Evolutionary conservation across 2,329 filamentous ascomycete genomes (phyloP), one percentile per base, ranked within the genome.

Genomic region (Hirsutella rhossiliensis): DNA sequence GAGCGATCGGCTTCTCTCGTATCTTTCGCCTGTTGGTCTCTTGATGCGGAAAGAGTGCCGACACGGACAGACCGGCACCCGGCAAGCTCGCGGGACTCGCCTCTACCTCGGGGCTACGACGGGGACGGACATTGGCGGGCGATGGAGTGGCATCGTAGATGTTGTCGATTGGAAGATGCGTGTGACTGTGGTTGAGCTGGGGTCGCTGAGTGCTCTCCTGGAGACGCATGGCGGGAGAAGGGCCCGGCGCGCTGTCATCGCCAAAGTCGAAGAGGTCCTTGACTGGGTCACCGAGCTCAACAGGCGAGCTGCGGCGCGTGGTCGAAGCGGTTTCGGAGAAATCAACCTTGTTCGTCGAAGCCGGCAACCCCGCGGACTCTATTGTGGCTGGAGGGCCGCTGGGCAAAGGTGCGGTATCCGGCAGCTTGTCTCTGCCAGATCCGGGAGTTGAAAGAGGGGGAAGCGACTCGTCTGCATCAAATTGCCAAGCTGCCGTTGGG

Each of bases 241-340:
- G 46, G 15, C 47, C 46, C n/a, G 50, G 47, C 6, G 47, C 45
- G 17, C 46, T 44, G 4, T 49, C 43, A 1, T 39, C 44, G 11
- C 18, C 20, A 6, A 52, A 47, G 3, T 54, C 47, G 52, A 52
- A 58, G 2, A 45, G 37, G 1, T 46, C 45, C 7, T 49, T 48
- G 1, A 34, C 20, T 5, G 48, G 37, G 29, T 52, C 42, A 19
- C 43, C 41, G 4, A 34, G 13, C 8, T 27, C 30, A 36, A 52
- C 42, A 4, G 60, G 59, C 4, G 61, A 63, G 34, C 61, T 64
- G 18, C 61, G 54, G 23, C 46, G 46, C 20, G 49, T 36, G 2
- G 61, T 62, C 3, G 61, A 61, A 11, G 60, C 60, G n/a, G 61
- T 63, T 41, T 63, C 61, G 0, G 61, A 63, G 18, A 63, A 59